Conservation (phyloP, 192 early-diverging fungal genomes). For the Dimargaris verticillata region DNA sequence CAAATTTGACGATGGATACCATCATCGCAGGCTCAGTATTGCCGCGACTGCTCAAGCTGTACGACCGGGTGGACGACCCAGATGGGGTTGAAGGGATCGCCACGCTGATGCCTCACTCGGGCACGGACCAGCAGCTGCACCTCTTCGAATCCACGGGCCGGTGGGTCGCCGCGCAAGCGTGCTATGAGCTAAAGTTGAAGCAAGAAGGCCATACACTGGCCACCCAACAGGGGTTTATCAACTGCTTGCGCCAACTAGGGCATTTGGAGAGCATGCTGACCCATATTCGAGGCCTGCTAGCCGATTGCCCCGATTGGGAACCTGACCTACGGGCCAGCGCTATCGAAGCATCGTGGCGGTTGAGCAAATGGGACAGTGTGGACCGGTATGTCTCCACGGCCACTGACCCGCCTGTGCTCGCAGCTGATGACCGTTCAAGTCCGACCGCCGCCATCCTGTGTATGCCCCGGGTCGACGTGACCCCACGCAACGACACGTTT, state of each 20-base stretch:
- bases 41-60: constrained; percentile 37
- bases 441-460: neutral
- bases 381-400: neutral
- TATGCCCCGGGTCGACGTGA: too few relatives aligned
- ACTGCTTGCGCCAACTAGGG: constrained; percentile 48
- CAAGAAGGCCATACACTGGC: constrained; percentile 23
- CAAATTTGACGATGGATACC: constrained; percentile 10
- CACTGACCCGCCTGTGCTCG: constrained; percentile 17
- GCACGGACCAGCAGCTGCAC: constrained; percentile 43
- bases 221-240: constrained; percentile 41
- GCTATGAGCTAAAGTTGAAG: constrained; percentile 37
- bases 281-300: constrained; percentile 24
- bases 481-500: constrained; percentile 19
- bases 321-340: constrained; percentile 26
- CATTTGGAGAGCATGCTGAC: constrained; percentile 39
- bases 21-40: constrained; percentile 19
- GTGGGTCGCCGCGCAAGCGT: constrained; percentile 50
- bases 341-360: constrained; percentile 47
- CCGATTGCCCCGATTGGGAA: constrained; percentile 31
- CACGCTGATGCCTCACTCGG: constrained; percentile 28
- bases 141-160: constrained; percentile 41
- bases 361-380: constrained; percentile 38
- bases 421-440: neutral
- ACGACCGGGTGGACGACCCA: constrained; percentile 46
- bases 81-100: constrained; percentile 53